A percentile compares a stretch with the other conserved stretches of the same genome.
Conservation (phyloP, 1,139 yeast species). For the Suhomyces coccinellae region DNA sequence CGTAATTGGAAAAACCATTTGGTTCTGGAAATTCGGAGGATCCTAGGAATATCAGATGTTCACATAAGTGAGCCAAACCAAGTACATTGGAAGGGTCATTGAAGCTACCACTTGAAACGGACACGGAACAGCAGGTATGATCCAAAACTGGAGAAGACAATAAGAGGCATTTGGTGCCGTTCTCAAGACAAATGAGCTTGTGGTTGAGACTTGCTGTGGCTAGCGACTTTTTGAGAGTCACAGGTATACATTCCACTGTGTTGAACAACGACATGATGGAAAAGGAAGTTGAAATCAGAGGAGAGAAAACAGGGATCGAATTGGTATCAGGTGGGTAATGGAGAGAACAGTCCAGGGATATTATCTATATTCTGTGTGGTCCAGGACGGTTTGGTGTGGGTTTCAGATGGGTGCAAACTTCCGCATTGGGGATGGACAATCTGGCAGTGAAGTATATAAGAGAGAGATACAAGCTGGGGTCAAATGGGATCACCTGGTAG, state of each 20-base stretch:
- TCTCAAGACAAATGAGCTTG: constrained; percentile 47
- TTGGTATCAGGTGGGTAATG: no score
- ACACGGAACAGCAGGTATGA: constrained; percentile 45
- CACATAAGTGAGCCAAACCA: constrained; percentile 76
- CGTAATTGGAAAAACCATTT: constrained; percentile 42
- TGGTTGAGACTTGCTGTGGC: constrained; percentile 38
- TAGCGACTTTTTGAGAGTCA: constrained; percentile 25
- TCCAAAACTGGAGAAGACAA: constrained; percentile 58
- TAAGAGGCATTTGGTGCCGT: constrained; percentile 53
- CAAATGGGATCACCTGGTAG: no score
- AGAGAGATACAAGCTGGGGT: no score
- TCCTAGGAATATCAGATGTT: constrained; percentile 64
- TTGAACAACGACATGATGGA: constrained; percentile 2
- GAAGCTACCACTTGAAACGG: constrained; percentile 64
- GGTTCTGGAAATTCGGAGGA: constrained; percentile 54
- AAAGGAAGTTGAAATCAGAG: no score
- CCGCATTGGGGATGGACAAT: background rate
- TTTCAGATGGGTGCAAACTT: constrained; percentile 3
- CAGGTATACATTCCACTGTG: background rate
- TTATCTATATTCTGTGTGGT: no score
- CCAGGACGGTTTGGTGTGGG: background rate
- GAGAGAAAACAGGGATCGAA: no score
- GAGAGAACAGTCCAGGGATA: no score
- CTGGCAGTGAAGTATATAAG: no score
- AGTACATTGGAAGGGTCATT: constrained; percentile 55